A percentile compares a stretch with the other conserved stretches of the same genome.
Conservation (phyloP, 306 rosid species). For the Trifolium fragiferum region DNA sequence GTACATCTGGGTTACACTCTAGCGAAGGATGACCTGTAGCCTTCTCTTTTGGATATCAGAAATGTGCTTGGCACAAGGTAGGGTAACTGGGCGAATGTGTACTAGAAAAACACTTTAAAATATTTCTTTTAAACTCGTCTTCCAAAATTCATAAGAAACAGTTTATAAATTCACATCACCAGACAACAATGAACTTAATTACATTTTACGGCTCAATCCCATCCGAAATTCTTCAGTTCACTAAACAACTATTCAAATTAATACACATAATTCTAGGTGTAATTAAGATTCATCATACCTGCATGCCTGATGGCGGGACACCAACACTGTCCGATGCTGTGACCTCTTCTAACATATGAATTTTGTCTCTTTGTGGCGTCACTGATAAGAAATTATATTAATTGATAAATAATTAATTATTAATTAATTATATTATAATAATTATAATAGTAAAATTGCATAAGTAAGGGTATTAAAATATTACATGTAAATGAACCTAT, state of each 20-base stretch:
- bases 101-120: background rate
- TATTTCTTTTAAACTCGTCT: background rate
- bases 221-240: background rate
- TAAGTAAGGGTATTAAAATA: background rate
- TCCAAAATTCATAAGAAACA: background rate
- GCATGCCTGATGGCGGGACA: background rate
- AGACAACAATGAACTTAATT: background rate
- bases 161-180: background rate
- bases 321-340: background rate
- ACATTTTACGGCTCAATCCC: background rate
- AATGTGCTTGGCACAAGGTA: background rate
- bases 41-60: background rate
- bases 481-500: background rate
- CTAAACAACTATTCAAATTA: background rate
- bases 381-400: background rate
- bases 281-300: background rate
- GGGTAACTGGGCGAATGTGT: background rate
- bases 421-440: too few relatives aligned
- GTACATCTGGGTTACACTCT: background rate
- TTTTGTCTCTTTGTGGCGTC: background rate
- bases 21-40: background rate
- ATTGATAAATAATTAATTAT: background rate
- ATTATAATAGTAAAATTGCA: too few relatives aligned
- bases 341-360: background rate
- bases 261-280: background rate